These are phyloP conservation scores for Entomortierella parvispora DNA, from an alignment of 192 early-diverging fungal genomes.

Conservation along the genomic window DNA sequence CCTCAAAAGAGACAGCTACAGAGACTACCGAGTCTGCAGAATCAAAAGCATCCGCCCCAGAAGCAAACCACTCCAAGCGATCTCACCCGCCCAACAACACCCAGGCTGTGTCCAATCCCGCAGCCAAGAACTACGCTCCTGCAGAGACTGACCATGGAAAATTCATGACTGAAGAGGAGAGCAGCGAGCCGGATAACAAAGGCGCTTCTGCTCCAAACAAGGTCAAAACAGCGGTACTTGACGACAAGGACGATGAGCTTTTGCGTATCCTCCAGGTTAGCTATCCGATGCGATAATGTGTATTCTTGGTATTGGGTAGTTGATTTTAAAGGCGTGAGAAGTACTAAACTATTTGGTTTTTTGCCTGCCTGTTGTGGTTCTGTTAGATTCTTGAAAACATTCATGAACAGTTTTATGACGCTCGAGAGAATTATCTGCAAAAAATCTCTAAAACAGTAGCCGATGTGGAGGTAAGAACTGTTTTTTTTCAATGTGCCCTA, in stretches of 20 bases:
- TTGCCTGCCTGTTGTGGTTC: background rate
- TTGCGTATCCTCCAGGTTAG: constrained; percentile 55
- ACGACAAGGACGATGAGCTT: constrained; percentile 71
- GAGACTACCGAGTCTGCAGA: constrained; percentile 6
- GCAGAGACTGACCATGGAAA: constrained; percentile 21
- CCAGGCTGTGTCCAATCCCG: too few relatives aligned
- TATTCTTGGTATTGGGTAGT: background rate
- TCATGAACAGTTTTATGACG: constrained; percentile 76
- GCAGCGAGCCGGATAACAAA: background rate
- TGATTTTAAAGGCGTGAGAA: background rate
- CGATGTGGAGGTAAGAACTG: constrained; percentile 53
- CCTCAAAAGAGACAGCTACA: background rate
- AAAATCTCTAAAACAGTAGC: constrained; percentile 7
- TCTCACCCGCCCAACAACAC: too few relatives aligned
- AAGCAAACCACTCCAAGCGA: too few relatives aligned
- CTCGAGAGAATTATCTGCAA: constrained; percentile 1
- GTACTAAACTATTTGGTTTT: background rate
- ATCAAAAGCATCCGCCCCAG: constrained; percentile 18
- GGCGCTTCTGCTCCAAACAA: background rate
- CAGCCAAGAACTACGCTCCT: too few relatives aligned
- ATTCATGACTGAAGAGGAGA: too few relatives aligned
- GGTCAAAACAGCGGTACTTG: constrained; percentile 58
- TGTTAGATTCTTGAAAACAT: constrained; percentile 72
- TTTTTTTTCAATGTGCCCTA: background rate
- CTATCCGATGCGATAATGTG: background rate